Percentiles rank a stretch among this genome's conserved stretches.
These are phyloP conservation scores for Paraleonurus japonicus DNA, from an alignment of 257 asterid genomes.

Conservation along the genomic window DNA sequence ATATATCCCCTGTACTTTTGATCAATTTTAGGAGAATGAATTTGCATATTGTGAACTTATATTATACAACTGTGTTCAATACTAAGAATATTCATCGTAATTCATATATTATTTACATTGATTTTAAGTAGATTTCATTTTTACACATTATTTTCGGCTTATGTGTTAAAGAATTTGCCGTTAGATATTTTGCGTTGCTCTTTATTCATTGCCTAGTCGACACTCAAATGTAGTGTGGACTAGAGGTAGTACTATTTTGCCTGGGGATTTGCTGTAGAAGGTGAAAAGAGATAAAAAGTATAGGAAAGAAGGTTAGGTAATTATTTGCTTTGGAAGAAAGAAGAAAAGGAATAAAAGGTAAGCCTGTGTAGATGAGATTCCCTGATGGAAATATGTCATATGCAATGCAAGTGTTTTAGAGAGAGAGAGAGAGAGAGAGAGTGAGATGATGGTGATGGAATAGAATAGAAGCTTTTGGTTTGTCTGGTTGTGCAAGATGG, in stretches of 20 bases:
- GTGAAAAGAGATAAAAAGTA: constrained; percentile 41
- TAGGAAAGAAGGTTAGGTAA: constrained; percentile 55
- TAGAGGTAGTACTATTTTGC: constrained; percentile 35
- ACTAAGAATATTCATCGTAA: too few species aligned
- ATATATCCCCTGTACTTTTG: constrained; percentile 3
- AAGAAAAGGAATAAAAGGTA: constrained; percentile 54
- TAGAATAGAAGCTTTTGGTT: constrained; percentile 58
- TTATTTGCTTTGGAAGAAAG: constrained; percentile 50
- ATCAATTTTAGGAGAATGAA: not conserved
- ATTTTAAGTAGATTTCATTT: too few species aligned
- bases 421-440: constrained; percentile 25
- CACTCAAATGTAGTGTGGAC: constrained; percentile 44
- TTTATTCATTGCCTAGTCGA: constrained; percentile 44
- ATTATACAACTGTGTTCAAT: too few species aligned
- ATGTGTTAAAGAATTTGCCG: not conserved
- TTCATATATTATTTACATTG: too few species aligned
- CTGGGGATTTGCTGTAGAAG: constrained; percentile 60
- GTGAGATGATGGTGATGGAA: not conserved
- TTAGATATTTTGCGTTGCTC: constrained; percentile 23
- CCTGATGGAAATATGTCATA: constrained; percentile 53
- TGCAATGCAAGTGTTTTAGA: constrained; percentile 21
- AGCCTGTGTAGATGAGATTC: constrained; percentile 61
- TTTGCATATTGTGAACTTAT: too few species aligned
- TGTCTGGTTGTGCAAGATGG: constrained; percentile 58
- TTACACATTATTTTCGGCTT: not conserved